Evolutionary conservation across 2,329 filamentous ascomycete genomes (phyloP), one percentile per base, ranked within the genome.

Genomic region (Cyclaneusma minus): DNA sequence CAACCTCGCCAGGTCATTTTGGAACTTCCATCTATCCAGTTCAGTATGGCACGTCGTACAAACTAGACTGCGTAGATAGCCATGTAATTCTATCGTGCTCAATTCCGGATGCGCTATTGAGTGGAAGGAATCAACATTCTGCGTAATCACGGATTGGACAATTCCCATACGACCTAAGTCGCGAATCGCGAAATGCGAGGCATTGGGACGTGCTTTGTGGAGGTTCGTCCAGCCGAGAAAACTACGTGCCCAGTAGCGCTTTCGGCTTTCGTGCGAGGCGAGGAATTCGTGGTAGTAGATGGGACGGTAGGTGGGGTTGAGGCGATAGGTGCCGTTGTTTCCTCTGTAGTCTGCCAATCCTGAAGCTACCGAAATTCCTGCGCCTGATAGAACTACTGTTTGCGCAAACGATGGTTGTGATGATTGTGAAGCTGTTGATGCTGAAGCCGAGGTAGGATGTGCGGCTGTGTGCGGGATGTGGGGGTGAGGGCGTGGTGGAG

Each of bases 41-140:
- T 82, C 70, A 28, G 63, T 68, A 28, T 60, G 63, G 52, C 89
- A 98, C 39, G 70, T 80, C 8, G 78, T 68, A 54, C 89, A 98
- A 27, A 84, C 65, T 16, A 84, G 66, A 16, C 76, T 70, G 36
- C 85, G 68, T 25, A 98, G 62, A 51, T 89, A 92, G 38, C 89
- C 89, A 50, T 98, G 89, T 25, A 98, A 63, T 51, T 95, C 87
- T 23, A 91, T 58, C 7, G 81, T 89, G 5, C 69, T 64, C 22
- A 85, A 53, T 7, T 60, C 47, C 0, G 84, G 81, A 49, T 94
- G 85, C 1, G 83, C 78, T 32, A 56, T 55, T 3, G 65, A 60
- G 51, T 98, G 89, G 48, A 98, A 92, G 3, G 84, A 93, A 54
- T 98, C 89, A 27, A 98, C 89, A 46, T 95, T 95, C 49, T 98